These are phyloP conservation scores for Xylaria telfairii DNA, from an alignment of 495 filamentous ascomycete species.

Conservation along the genomic window DNA sequence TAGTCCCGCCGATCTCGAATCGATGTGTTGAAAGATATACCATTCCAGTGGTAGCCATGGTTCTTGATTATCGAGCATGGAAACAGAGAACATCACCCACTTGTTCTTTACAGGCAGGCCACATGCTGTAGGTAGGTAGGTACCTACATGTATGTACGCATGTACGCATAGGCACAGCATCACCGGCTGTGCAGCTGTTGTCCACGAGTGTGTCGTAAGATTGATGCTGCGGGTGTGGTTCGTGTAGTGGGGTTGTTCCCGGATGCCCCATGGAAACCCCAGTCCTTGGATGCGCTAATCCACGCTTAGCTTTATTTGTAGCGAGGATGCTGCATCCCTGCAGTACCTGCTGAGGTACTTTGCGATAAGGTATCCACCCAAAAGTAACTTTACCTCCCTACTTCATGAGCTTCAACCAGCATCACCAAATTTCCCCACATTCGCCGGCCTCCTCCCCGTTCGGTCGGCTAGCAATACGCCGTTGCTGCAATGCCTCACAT, in stretches of 20 bases:
- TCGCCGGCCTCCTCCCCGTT: neutral
- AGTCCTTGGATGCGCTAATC: conserved; percentile 1
- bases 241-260: neutral
- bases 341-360: no score
- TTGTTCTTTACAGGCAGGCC: no score
- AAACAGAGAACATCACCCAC: no score
- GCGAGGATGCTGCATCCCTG: neutral
- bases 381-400: no score
- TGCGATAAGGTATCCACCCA: no score
- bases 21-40: neutral
- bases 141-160: no score
- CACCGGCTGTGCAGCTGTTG: neutral
- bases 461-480: neutral
- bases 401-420: neutral
- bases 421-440: neutral
- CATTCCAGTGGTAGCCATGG: no score
- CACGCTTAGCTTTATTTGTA: neutral
- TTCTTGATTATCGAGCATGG: no score
- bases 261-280: neutral
- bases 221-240: neutral
- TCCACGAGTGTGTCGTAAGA: no score
- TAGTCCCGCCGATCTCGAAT: conserved; percentile 6
- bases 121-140: no score
- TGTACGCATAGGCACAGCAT: no score
- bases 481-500: conserved; percentile 41